These are phyloP conservation scores for Paraphoma sp. DNA, from an alignment of 2,329 filamentous ascomycete genomes.

Conservation along the genomic window DNA sequence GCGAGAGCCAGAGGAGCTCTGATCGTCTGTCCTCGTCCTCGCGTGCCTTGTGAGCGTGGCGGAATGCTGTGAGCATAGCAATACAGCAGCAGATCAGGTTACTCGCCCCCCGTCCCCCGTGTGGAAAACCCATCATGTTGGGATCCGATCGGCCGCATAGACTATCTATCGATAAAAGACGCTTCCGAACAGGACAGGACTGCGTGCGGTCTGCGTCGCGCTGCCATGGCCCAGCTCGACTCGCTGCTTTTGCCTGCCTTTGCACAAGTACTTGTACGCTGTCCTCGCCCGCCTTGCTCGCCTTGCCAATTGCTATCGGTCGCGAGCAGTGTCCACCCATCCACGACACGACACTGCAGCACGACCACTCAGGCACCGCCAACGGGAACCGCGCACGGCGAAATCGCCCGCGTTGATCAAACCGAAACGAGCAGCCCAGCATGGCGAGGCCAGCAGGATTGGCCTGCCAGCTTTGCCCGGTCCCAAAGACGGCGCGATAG, in stretches of 20 bases:
- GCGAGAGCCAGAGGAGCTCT: constrained; percentile 4
- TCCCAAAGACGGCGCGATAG: constrained; percentile 27
- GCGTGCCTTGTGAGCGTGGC: constrained; percentile 9
- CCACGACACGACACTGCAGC: constrained; percentile 31
- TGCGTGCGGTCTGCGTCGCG: background rate
- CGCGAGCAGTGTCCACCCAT: constrained; percentile 1
- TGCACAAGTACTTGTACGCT: background rate
- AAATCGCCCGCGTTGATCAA: constrained; percentile 37
- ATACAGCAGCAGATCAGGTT: constrained; percentile 6
- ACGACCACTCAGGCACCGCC: background rate
- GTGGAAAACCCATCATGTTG: constrained; percentile 19
- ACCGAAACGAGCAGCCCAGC: constrained; percentile 28
- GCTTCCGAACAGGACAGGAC: constrained; percentile 9
- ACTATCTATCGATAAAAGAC: constrained; percentile 15
- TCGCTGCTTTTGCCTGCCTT: background rate
- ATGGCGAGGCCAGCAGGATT: constrained; percentile 12
- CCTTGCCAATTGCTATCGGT: background rate
- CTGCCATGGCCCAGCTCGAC: background rate
- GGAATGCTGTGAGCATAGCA: constrained; percentile 13
- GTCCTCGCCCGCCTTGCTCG: background rate
- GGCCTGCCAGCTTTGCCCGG: constrained; percentile 23
- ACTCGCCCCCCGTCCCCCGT: background rate
- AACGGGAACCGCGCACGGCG: constrained; percentile 7
- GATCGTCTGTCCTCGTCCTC: background rate
- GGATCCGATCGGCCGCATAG: constrained; percentile 22